Evolutionary conservation across 2,329 filamentous ascomycete species (phyloP).

Genomic region (Alternaria panax): DNA sequence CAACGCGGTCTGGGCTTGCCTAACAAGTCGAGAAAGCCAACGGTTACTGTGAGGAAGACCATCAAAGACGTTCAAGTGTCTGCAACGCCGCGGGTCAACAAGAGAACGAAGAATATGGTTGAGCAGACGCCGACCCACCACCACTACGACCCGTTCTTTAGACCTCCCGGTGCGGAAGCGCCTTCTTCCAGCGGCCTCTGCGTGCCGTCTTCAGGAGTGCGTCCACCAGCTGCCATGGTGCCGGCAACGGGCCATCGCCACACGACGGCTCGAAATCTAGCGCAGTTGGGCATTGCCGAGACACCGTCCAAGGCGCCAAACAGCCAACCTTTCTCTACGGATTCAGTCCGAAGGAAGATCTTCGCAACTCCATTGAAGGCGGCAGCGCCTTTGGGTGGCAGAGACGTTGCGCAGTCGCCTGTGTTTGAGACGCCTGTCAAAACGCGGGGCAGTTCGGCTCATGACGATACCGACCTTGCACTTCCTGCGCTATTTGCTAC

Average conservation of each 20-base stretch:
- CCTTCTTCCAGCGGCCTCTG: slow-evolving; percentile 42
- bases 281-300: slow-evolving; percentile 47
- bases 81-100: slow-evolving; percentile 52
- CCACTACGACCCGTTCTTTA: slow-evolving; percentile 33
- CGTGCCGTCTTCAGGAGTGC: slow-evolving; percentile 53
- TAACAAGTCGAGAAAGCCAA: slow-evolving; percentile 39
- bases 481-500: slow-evolving; percentile 26
- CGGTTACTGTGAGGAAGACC: slow-evolving; percentile 37
- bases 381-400: slow-evolving; percentile 9
- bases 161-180: slow-evolving; percentile 23
- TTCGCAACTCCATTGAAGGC: slow-evolving; percentile 45
- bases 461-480: slow-evolving; percentile 8
- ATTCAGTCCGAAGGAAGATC: slow-evolving; percentile 36
- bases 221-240: slow-evolving; percentile 33
- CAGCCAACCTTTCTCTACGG: slow-evolving; percentile 37
- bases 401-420: slow-evolving; percentile 7
- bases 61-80: slow-evolving; percentile 50
- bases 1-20: slow-evolving; percentile 53
- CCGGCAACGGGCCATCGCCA: slow-evolving; percentile 39
- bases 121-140: slow-evolving; percentile 41
- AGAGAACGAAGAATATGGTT: slow-evolving; percentile 43
- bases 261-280: slow-evolving; percentile 40
- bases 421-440: slow-evolving; percentile 39
- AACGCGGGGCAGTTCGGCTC: slow-evolving; percentile 20
- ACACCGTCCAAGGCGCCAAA: slow-evolving; percentile 53